These are phyloP conservation scores for Chalara sp. DNA, from an alignment of 2,329 filamentous ascomycete genomes.

Conservation along the genomic window DNA sequence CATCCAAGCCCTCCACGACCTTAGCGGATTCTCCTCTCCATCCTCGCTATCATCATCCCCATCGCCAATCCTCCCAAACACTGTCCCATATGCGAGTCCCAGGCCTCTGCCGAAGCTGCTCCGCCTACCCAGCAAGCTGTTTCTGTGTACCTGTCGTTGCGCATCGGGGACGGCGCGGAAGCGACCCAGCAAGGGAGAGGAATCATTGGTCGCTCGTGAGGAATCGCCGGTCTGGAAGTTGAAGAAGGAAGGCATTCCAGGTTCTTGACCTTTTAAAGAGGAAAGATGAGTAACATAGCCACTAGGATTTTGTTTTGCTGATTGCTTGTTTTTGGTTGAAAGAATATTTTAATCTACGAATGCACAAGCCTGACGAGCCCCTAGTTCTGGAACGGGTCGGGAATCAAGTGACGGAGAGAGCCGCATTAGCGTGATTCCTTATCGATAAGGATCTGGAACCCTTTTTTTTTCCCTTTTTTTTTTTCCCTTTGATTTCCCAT, in stretches of 20 bases:
- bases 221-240: slow-evolving; percentile 60
- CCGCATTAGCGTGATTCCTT: too few relatives aligned
- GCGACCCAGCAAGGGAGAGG: slow-evolving; percentile 55
- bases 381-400: too few relatives aligned
- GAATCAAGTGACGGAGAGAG: too few relatives aligned
- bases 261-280: slow-evolving; percentile 1
- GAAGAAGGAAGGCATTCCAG: slow-evolving; percentile 57
- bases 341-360: too few relatives aligned
- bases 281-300: not conserved
- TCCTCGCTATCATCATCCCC: slow-evolving; percentile 29
- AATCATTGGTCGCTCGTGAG: slow-evolving; percentile 43
- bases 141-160: slow-evolving; percentile 21
- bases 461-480: too few relatives aligned
- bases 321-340: too few relatives aligned
- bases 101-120: slow-evolving; percentile 11
- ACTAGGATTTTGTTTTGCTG: not conserved
- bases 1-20: slow-evolving; percentile 25
- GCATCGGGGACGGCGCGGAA: slow-evolving; percentile 54
- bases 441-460: too few relatives aligned
- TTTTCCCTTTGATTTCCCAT: too few relatives aligned
- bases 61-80: slow-evolving; percentile 34
- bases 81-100: slow-evolving; percentile 40
- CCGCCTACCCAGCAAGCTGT: slow-evolving; percentile 15
- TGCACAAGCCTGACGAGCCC: too few relatives aligned
- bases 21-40: slow-evolving; percentile 27